Percentiles rank a stretch among this genome's conserved stretches.
Evolutionary conservation across 306 rosid species (phyloP).

Genomic region (Rosa persica): DNA sequence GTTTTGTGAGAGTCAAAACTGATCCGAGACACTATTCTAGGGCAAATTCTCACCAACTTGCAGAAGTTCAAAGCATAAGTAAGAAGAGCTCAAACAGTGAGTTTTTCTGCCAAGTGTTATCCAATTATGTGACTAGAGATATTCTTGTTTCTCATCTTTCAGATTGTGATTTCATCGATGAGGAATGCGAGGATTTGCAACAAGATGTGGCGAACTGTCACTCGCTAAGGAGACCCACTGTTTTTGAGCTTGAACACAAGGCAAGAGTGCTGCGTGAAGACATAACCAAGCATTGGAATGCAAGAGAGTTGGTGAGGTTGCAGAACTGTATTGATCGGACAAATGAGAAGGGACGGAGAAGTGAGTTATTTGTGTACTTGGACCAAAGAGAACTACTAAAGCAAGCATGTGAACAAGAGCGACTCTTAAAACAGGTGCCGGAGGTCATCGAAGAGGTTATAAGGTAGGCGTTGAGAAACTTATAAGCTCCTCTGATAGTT

Average conservation of each 20-base stretch:
- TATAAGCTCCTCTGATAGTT: not conserved
- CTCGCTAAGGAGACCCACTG: not conserved
- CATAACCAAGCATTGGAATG: not conserved
- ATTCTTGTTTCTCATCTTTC: not conserved
- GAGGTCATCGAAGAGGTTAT: not conserved
- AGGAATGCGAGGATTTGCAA: not conserved
- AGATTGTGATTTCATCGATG: not conserved
- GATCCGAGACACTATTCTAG: not conserved
- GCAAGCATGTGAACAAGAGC: not conserved
- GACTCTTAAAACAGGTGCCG: not conserved
- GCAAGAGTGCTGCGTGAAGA: not conserved
- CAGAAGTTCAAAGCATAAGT: not conserved
- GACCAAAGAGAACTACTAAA: not conserved
- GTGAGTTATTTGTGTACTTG: not conserved
- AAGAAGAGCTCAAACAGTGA: not conserved
- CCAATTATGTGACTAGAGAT: not conserved
- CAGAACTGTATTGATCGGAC: not conserved
- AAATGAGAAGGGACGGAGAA: not conserved
- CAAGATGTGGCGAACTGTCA: not conserved
- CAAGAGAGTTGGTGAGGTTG: not conserved
- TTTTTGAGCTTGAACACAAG: not conserved
- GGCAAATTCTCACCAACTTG: not conserved
- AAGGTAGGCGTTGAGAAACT: not conserved
- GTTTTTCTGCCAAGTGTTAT: not conserved
- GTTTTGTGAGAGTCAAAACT: not conserved